These are phyloP conservation scores for Phytopythium oedochilum DNA, from an alignment of 352 stramenopile genomes.

Conservation along the genomic window DNA sequence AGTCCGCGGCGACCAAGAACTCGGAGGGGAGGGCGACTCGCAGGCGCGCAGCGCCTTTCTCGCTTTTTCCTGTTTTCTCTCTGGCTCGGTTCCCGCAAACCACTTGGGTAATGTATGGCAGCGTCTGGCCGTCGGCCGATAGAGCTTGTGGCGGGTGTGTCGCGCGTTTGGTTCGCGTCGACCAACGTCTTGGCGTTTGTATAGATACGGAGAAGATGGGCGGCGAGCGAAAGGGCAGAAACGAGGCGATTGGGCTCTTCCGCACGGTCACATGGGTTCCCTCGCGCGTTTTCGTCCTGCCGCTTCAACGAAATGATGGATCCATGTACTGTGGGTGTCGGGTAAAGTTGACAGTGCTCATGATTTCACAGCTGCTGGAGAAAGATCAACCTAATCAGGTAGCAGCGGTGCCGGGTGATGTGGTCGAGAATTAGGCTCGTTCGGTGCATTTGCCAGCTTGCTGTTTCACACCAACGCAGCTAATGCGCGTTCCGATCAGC, in stretches of 20 bases:
- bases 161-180: neutral
- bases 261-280: neutral
- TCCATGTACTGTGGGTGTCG: too few relatives aligned
- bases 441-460: too few relatives aligned
- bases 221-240: neutral
- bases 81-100: neutral
- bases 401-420: too few relatives aligned
- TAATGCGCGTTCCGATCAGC: too few relatives aligned
- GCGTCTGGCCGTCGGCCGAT: too few relatives aligned
- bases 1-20: neutral
- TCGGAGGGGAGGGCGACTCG: neutral
- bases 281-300: neutral
- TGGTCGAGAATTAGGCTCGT: too few relatives aligned
- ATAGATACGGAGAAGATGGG: neutral
- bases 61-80: neutral
- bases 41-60: neutral
- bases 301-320: neutral
- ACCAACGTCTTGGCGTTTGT: neutral
- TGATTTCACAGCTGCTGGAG: too few relatives aligned
- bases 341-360: too few relatives aligned
- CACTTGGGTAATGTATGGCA: neutral
- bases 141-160: too few relatives aligned
- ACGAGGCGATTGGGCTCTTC: neutral
- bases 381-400: too few relatives aligned
- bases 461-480: too few relatives aligned